Evolutionary conservation across 2,329 filamentous ascomycete species (phyloP), one percentile per base, ranked within the genome.

Genomic region (Arthrobotrys megalospora): DNA sequence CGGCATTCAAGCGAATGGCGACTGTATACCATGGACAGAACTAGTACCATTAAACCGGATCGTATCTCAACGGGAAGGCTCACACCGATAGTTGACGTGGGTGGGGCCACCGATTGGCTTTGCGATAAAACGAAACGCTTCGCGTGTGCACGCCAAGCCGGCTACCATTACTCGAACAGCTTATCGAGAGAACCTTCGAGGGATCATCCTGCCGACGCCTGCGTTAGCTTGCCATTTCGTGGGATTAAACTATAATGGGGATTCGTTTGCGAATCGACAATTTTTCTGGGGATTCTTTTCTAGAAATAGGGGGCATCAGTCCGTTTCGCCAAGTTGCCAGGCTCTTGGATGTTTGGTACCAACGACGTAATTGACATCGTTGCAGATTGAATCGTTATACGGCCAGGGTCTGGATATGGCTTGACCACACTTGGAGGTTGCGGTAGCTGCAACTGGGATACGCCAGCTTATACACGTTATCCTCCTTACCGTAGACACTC

Each of bases 71-170:
- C 41, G 66, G 52, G 52, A 70, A 62, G 43, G 36, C 55, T 60
- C 55, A 38, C 6, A 58, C 52, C 34, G 52, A 38, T 58, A 38
- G 12, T 32, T 60, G 36, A 43, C 55, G 36, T 60, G 11, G 14
- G 32, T 28, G 36, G 34, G 41, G 24, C 19, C 19, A 41, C 24
- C 34, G 55, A 41, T 60, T 60, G 55, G 55, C 55, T 43, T 60
- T 43, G 36, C 19, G 55, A 60, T 60, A 60, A 60, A 60, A 60
- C 55, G 55, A 60, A 60, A 60, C 55, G 12, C 16, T 52, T 65
- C 69, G 69, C 60, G 8, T 73, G 48, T 24, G 60, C 8, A 10
- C 69, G 69, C 69, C 69, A 73, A 73, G 60, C 60, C 62, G 69
- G 60, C 19, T 73, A 41, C 36, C 41, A 28, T 60, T 73, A 38